Evolutionary conservation across 352 stramenopile genomes (phyloP), one percentile per base, ranked within the genome.

Genomic region (Phytophthora kernoviae): DNA sequence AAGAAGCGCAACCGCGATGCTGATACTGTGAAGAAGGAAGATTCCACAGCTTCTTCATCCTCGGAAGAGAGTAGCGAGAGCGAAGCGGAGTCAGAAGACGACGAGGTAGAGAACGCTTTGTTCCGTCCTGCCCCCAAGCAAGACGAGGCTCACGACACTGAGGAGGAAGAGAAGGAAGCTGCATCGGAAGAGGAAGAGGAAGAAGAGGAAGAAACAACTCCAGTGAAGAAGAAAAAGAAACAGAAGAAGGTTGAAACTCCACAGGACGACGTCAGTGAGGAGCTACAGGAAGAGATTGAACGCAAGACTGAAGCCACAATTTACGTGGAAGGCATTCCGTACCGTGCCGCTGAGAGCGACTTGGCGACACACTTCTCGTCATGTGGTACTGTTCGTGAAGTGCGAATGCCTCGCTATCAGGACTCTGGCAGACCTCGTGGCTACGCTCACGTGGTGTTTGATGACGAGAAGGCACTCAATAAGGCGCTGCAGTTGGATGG

Each of bases 321-420:
- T 30, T 99, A 98, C 70, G 87, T 99, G 34, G 94, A 99, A 75
- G 96, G 97, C 21, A 96, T 99, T 39, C 91, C 96, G 34, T 99
- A 98, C 79, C 84, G 89, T 45, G 84, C 82, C 5, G 90, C 80
- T 41, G 91, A 97, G 60, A 83, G 96, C 12, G 86, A 98, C 55
- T 63, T 99, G 9, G 84, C 91, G 32, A 87, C 68, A 5, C 96
- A 98, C 67, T 97, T 98, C 43, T 76, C 83, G 14, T 73, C 73
- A 12, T 97, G 87, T 54, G 79, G 86, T 9, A 85, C 92, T n/a
- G 87, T 99, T 49, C 75, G 94, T 50, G 88, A 98, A 54, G 68
- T 99, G 46, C 88, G 96, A n/a, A 84, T 99, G 63, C 94, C 97
- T 6, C 88, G 88, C 12, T 91, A 90, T 62, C 92, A 98, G 56